Conservation (phyloP, 306 rosid genomes). For the Parietaria judaica region DNA sequence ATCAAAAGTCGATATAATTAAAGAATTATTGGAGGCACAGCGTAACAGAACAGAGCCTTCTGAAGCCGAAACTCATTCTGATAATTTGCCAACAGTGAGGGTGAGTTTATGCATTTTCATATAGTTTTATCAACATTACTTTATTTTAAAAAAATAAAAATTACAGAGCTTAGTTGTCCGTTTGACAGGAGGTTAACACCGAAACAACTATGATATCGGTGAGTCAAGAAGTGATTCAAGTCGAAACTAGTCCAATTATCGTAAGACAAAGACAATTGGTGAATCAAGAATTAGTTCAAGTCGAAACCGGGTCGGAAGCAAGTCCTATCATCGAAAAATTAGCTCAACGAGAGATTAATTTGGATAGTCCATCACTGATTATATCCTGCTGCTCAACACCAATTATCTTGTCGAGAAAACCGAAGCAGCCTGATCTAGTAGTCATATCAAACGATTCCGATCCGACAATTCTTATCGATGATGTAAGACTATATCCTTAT, state of each 20-base stretch:
- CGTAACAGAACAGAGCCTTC: constrained; percentile 17
- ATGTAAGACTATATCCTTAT: constrained; percentile 10
- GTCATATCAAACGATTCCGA: constrained; percentile 18
- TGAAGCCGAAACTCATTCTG: constrained; percentile 18
- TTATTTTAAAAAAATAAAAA: constrained; percentile 12
- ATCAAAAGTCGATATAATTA: constrained; percentile 35
- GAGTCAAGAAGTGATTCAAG: neutral
- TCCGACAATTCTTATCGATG: constrained; percentile 1
- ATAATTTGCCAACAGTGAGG: constrained; percentile 13
- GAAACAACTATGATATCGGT: neutral
- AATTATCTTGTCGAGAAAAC: constrained; percentile 5
- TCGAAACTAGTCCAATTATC: constrained; percentile 13
- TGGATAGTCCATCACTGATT: constrained; percentile 20
- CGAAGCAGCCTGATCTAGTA: constrained; percentile 11
- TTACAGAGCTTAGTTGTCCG: constrained; percentile 3
- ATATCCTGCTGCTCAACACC: constrained; percentile 2
- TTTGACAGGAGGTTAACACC: constrained; percentile 8
- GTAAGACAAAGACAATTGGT: constrained; percentile 1
- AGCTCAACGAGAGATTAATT: constrained; percentile 1
- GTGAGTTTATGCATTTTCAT: constrained; percentile 27
- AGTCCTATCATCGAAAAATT: constrained; percentile 15
- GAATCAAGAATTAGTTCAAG: neutral
- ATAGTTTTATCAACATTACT: neutral
- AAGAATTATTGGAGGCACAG: constrained; percentile 32
- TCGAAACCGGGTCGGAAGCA: constrained; percentile 13